Evolutionary conservation across 352 stramenopile genomes (phyloP).

Genomic region (Pythium graminicola): DNA sequence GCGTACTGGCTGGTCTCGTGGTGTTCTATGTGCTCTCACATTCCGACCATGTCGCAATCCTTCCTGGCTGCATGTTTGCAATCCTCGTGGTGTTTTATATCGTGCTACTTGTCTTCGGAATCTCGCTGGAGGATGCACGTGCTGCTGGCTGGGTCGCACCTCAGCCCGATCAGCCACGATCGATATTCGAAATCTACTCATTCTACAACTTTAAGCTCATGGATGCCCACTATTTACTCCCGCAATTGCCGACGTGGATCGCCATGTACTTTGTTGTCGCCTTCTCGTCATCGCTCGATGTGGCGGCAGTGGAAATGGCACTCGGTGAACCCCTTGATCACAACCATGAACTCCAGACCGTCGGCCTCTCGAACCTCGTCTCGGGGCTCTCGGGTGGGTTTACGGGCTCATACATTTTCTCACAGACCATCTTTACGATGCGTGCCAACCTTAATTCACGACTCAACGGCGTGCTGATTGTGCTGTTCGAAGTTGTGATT

Average conservation of each 20-base stretch:
- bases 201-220: slow-evolving; percentile 70
- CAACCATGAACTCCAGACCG: slow-evolving; percentile 93
- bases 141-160: slow-evolving; percentile 89
- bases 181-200: slow-evolving; percentile 68
- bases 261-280: slow-evolving; percentile 98
- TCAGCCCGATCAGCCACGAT: slow-evolving; percentile 47
- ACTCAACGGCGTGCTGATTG: slow-evolving; percentile 66
- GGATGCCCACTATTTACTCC: slow-evolving; percentile 49
- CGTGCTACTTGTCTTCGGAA: slow-evolving; percentile 66
- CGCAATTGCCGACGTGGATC: slow-evolving; percentile 87
- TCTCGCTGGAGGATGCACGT: slow-evolving; percentile 85
- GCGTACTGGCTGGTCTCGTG: slow-evolving; percentile 68
- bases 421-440: slow-evolving; percentile 92
- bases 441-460: slow-evolving; percentile 69
- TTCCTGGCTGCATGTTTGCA: slow-evolving; percentile 87
- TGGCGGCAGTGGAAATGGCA: slow-evolving; percentile 97
- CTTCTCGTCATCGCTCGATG: slow-evolving; percentile 96
- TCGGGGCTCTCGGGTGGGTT: slow-evolving; percentile 95
- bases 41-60: slow-evolving; percentile 71
- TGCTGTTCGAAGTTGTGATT: slow-evolving; percentile 64
- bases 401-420: slow-evolving; percentile 99
- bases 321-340: slow-evolving; percentile 91
- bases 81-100: slow-evolving; percentile 80
- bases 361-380: slow-evolving; percentile 95
- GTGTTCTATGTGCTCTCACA: slow-evolving; percentile 84